Percentiles rank a stretch among this genome's conserved stretches.
Evolutionary conservation across 208 protist species (phyloP).

Genomic region (Trichomonas tenax): DNA sequence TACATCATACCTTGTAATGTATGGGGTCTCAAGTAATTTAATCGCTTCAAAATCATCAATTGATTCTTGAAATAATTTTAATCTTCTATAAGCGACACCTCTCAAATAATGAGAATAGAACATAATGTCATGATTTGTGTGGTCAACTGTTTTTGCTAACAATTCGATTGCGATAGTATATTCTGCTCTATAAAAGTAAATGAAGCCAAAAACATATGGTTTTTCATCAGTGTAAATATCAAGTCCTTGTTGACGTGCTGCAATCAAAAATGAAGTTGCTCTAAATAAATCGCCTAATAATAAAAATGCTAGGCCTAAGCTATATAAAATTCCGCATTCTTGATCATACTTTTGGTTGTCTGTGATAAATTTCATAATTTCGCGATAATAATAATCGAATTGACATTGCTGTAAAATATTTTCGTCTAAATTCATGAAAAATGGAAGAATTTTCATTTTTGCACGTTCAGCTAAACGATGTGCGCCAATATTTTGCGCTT

Average conservation of each 20-base stretch:
- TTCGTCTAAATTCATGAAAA: not conserved
- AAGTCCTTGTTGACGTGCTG: not conserved
- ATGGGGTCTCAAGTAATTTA: not conserved
- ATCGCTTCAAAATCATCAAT: not conserved
- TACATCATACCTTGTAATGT: not conserved
- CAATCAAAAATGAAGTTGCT: not conserved
- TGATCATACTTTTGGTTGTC: not conserved
- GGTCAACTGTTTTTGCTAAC: not conserved
- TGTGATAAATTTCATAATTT: not conserved
- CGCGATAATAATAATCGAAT: not conserved
- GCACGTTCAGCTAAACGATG: not conserved
- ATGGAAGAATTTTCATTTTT: not conserved
- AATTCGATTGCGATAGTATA: not conserved
- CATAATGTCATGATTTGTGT: not conserved
- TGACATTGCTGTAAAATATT: not conserved
- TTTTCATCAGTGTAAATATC: not conserved
- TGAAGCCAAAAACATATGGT: not conserved
- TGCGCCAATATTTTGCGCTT: not conserved
- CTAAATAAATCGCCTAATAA: not conserved
- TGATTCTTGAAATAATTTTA: not conserved
- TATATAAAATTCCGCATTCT: not conserved
- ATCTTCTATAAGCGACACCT: not conserved
- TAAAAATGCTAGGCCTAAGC: not conserved
- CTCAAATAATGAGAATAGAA: not conserved
- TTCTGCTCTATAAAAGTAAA: not conserved